Conservation (phyloP, 495 filamentous ascomycete species). For the Penicillium robsamsonii region DNA sequence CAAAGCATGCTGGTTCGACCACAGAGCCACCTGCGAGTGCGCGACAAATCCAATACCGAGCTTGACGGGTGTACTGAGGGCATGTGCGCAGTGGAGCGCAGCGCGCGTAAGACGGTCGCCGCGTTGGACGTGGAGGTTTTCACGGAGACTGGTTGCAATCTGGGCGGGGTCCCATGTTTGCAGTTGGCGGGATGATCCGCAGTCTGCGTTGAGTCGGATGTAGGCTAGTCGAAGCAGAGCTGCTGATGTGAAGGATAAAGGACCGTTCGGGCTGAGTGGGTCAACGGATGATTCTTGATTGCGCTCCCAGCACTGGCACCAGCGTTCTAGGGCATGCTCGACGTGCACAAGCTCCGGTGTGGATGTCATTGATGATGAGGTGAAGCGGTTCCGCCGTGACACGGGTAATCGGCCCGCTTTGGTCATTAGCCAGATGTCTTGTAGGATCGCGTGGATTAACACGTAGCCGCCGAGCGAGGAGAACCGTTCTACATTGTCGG, state of each 20-base stretch:
- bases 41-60: constrained; percentile 68
- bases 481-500: constrained; percentile 28
- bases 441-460: constrained; percentile 65
- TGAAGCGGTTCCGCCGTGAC: constrained; percentile 44
- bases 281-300: constrained; percentile 53
- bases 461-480: constrained; percentile 66
- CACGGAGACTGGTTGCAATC: constrained; percentile 57
- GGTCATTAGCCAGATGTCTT: constrained; percentile 66
- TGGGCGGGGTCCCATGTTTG: constrained; percentile 60
- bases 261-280: constrained; percentile 53
- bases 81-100: constrained; percentile 66
- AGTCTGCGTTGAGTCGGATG: constrained; percentile 65
- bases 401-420: constrained; percentile 50
- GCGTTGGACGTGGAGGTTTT: constrained; percentile 57
- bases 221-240: constrained; percentile 64
- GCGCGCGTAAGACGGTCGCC: constrained; percentile 57
- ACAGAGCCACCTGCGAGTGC: constrained; percentile 63
- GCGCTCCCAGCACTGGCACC: constrained; percentile 61
- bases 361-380: constrained; percentile 24
- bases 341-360: constrained; percentile 56
- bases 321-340: constrained; percentile 58
- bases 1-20: constrained; percentile 70
- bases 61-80: constrained; percentile 65
- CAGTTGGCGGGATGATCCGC: constrained; percentile 59
- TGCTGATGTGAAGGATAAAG: constrained; percentile 65